Evolutionary conservation across 805 yeast species (phyloP), one percentile per base, ranked within the genome.

Genomic region (Wickerhamomyces mucosus): DNA sequence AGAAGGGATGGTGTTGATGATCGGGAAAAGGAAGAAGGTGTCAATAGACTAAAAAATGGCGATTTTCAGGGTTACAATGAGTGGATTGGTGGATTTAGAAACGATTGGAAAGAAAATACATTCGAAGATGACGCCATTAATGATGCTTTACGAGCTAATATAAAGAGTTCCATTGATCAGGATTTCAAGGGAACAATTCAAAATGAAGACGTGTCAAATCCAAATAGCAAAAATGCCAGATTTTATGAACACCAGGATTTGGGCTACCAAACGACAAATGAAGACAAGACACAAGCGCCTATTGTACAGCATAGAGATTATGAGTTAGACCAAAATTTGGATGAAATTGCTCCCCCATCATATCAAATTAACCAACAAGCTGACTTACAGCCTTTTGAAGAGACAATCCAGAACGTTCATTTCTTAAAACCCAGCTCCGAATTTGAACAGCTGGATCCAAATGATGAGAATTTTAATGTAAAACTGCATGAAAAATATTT

Each of bases 401-500:
- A 63, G 15, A 50, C 64, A 6, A 48, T 62, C 15, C 42, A 58
- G 1, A 60, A 61, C 30, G 75, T 82, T 3, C 94, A 82, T 54
- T 82, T 83, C 43, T 72, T 81, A 1, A 71, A 67, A 30, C 80
- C 82, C 6, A 47, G 48, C 21, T 36, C 48, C 3, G 48, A 49
- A 14, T 42, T 40, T 2, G 50, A 45, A 6, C 62, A 60, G 15
- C 42, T 78, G 21, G 86, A 82, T 42, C 53, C 83, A 6, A 63
- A 80, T 46, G 95, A 80, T 53, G 92, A 94, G 1, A 67, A 78
- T 9, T 88, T 88, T 51, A 69, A 75, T 42, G 76, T 76, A 18
- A 78, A 85, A 47, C 59, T 92, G 31, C 92, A 86, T 46, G 80
- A 75, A 17, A 82, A 81, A 48, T 89, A 74, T 57, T 92, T 77